These are phyloP conservation scores for Dichotomocladium elegans DNA, from an alignment of 371 early-diverging fungal species.

Conservation along the genomic window DNA sequence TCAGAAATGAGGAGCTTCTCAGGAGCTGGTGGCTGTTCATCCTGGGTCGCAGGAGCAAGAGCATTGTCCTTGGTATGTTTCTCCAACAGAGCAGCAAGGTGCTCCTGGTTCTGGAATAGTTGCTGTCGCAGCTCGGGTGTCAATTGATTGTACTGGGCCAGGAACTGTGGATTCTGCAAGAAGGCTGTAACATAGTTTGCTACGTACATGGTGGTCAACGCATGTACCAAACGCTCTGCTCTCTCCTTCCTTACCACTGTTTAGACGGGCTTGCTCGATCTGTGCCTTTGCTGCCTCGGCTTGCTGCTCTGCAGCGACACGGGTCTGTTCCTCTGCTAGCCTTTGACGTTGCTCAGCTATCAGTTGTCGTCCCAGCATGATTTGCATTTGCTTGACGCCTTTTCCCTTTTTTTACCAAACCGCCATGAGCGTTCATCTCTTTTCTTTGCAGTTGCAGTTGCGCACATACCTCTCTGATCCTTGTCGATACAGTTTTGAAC, in stretches of 20 bases:
- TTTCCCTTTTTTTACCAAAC: slow-evolving; percentile 15
- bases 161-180: background rate
- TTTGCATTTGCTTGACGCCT: slow-evolving; percentile 16
- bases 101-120: background rate
- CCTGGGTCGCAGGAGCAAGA: background rate
- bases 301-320: slow-evolving; percentile 40
- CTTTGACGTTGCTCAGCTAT: slow-evolving; percentile 28
- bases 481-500: slow-evolving; percentile 13
- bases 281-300: slow-evolving; percentile 34
- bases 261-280: slow-evolving; percentile 29
- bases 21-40: too few species aligned
- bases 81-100: background rate
- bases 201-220: background rate
- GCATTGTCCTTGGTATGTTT: slow-evolving; percentile 1
- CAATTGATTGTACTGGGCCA: background rate
- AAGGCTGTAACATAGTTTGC: background rate
- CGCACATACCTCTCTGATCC: slow-evolving; percentile 20
- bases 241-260: background rate
- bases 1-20: too few species aligned
- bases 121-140: background rate
- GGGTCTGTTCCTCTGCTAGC: slow-evolving; percentile 33
- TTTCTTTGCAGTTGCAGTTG: background rate
- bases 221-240: background rate
- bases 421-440: background rate
- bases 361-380: slow-evolving; percentile 28